Evolutionary conservation across 345 rosid species (phyloP), one percentile per base, ranked within the genome.

Genomic region (Streptanthus diversifolius): DNA sequence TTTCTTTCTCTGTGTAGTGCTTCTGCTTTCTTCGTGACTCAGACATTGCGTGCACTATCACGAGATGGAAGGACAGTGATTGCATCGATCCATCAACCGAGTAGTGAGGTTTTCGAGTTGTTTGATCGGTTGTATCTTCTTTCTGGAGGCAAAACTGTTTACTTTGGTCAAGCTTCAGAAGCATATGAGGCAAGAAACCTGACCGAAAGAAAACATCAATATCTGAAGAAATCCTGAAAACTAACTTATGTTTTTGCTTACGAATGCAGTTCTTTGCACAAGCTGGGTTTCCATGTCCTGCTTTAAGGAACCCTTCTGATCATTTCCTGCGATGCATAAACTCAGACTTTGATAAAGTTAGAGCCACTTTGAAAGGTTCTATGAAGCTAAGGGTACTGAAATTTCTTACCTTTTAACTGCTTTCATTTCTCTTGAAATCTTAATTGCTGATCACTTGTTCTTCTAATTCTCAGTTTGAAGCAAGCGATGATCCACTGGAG

Each of bases 231-330:
- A 30, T 15, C 54, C 19, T 54, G 17, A n/a, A 58, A 57, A 65
- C 49, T 71, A 49, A 70, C 24, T 1, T 0, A 22, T 49, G 40
- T 8, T 25, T 33, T 40, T 18, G 21, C 54, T 54, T 49, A 17
- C 9, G 2, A 19, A 52, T 72, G 68, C 83, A 93, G 98, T 93
- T 93, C 85, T 93, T 93, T 22, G 98, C 95, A 53, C 91, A 88
- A 82, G 97, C 96, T 21, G 98, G 97, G 61, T 91, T 93, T 47
- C 98, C 98, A 21, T 93, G 97, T 78, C 97, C 98, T 68, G 79
- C 96, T 70, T 70, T 91, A 80, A 85, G 98, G 86, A 93, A 89
- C 80, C 97, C 96, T 3, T 93, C 98, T 11, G 98, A 93, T 81
- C 97, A 93, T 84, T 93, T 93, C 71, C 89, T 93, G 44, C 76